Base-by-base conservation (phyloP, 768 basidiomycete species). In the Suillus clintonianus region DNA sequence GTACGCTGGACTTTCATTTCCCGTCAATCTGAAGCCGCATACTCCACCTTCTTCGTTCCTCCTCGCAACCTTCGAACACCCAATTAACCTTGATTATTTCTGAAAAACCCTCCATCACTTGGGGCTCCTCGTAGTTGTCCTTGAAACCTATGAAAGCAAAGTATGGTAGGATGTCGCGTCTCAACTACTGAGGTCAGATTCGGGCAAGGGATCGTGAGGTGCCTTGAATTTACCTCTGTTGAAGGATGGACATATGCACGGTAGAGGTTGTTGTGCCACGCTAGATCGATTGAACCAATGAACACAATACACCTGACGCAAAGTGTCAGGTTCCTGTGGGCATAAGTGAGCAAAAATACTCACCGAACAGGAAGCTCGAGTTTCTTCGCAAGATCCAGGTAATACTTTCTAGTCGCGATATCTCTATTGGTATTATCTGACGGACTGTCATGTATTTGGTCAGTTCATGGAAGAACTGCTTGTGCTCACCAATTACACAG, bases 341-440 rank as follows among this genome's bases (percentile, higher is more conserved):
- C 24, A 37, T 11, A 39, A 60, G 17, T 5, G 32, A 19, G 53
- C 14, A 59, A 54, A 41, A 69, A 70, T 39, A 59, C 65, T 30
- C 68, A 88, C 91, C 94, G 83, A 4, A 86, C 79, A 3, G 83
- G 81, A 1, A 89, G 79, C 0, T 81, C 75, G 3, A 81, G 68
- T 60, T 82, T 83, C 71, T 80, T 83, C 24, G 91, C 91, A 14
- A 94, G 64, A 58, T 87, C 83, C 17, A 95, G 66, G 71, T 96
- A 98, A 53, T 80, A 74, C 64, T 86, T 85, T 56, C 96, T 83
- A 32, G 91, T 95, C 27, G 74, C 70, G 8, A 69, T 70, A 68
- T 95, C 85, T 13, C 94, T 86, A 74, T 97, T 97, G n/a, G 96
- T 97, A 72, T 97, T 97, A 72, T 98, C 95, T 95, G 45, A 39